Percentiles rank a stretch among this genome's conserved stretches.
These are phyloP conservation scores for Uronychia setigera DNA, from an alignment of 73 alveolate genomes.

Conservation along the genomic window DNA sequence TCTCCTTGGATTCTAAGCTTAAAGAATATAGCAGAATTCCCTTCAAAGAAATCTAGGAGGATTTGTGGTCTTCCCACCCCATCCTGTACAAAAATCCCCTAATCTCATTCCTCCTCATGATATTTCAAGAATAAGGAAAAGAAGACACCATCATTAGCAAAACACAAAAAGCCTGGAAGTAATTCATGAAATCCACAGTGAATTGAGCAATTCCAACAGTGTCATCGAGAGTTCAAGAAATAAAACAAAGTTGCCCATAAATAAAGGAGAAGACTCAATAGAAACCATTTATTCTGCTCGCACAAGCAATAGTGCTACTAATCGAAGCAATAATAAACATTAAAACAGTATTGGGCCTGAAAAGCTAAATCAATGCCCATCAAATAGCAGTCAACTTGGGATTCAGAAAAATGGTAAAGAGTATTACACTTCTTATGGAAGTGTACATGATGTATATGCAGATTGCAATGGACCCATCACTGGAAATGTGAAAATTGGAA, in stretches of 20 bases:
- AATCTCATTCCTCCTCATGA: neutral
- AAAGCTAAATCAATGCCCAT: neutral
- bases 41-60: neutral
- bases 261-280: neutral
- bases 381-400: too few species aligned
- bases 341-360: neutral
- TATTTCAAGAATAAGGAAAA: neutral
- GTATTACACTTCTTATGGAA: neutral
- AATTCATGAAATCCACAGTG: neutral
- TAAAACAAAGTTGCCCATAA: neutral
- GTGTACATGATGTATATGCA: neutral
- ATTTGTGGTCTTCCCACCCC: neutral
- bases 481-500: too few species aligned
- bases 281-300: neutral
- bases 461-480: too few species aligned
- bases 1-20: too few species aligned
- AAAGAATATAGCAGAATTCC: too few species aligned
- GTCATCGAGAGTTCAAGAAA: neutral
- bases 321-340: neutral
- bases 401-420: neutral
- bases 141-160: neutral
- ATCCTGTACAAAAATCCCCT: neutral
- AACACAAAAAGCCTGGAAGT: neutral
- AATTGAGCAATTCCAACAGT: neutral
- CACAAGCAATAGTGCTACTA: conserved; percentile 1